Conservation (phyloP, 2,329 filamentous ascomycete genomes). For the Curvularia sp. region DNA sequence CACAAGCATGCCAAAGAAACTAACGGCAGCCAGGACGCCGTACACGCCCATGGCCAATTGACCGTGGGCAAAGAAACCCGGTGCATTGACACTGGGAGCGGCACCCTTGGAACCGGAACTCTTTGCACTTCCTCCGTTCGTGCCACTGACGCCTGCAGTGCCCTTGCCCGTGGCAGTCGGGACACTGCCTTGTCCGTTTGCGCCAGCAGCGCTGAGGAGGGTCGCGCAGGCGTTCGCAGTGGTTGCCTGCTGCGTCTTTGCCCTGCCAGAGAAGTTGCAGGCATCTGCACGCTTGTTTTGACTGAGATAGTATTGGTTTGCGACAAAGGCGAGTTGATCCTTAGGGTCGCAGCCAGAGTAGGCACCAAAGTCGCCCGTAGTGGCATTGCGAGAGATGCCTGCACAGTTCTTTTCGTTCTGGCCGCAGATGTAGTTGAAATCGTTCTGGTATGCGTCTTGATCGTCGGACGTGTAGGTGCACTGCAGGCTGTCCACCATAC, state of each 20-base stretch:
- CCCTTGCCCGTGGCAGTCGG: slow-evolving; percentile 42
- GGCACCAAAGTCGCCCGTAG: slow-evolving; percentile 73
- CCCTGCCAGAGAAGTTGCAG: slow-evolving; percentile 75
- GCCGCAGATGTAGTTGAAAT: slow-evolving; percentile 79
- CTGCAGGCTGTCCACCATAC: slow-evolving; percentile 76
- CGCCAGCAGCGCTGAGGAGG: slow-evolving; percentile 68
- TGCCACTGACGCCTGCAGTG: slow-evolving; percentile 18
- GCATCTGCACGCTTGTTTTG: slow-evolving; percentile 59
- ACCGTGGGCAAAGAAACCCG: slow-evolving; percentile 39
- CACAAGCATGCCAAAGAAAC: slow-evolving; percentile 39
- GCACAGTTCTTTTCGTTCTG: slow-evolving; percentile 62
- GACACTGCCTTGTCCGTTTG: slow-evolving; percentile 64
- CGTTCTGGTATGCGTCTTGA: slow-evolving; percentile 64
- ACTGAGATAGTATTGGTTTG: slow-evolving; percentile 72
- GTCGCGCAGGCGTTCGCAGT: slow-evolving; percentile 62
- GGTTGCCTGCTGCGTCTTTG: slow-evolving; percentile 60
- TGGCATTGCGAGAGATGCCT: slow-evolving; percentile 72
- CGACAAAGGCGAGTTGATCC: slow-evolving; percentile 75
- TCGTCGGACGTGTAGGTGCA: slow-evolving; percentile 73
- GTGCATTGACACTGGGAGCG: slow-evolving; percentile 30
- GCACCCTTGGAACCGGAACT: slow-evolving; percentile 27
- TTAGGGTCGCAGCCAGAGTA: slow-evolving; percentile 76
- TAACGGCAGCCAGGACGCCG: slow-evolving; percentile 29
- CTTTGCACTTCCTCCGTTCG: no score
- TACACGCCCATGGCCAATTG: slow-evolving; percentile 32